Evolutionary conservation across 2,329 filamentous ascomycete species (phyloP).

Genomic region (Beauveria asiatica): DNA sequence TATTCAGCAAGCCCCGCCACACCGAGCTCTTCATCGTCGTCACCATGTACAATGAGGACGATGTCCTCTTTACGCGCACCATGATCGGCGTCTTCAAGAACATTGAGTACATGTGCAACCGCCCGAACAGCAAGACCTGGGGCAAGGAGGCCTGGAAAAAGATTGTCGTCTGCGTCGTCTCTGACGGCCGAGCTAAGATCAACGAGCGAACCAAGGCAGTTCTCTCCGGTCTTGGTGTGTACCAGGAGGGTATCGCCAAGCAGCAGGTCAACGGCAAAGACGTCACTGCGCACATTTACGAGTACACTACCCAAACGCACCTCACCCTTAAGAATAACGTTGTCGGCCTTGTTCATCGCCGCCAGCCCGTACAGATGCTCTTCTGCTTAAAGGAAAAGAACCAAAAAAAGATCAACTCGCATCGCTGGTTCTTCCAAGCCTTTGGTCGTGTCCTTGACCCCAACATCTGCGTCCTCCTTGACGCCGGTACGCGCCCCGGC

Average conservation of each 20-base stretch:
- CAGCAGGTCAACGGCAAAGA: constrained; percentile 95
- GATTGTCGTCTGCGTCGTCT: constrained; percentile 96
- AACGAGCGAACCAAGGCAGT: constrained; percentile 85
- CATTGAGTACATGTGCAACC: constrained; percentile 94
- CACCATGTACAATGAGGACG: constrained; percentile 99
- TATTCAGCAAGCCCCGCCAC: constrained; percentile 86
- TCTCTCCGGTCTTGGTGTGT: constrained; percentile 87
- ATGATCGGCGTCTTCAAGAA: constrained; percentile 99
- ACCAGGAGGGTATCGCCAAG: constrained; percentile 97
- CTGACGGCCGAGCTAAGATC: constrained; percentile 94
- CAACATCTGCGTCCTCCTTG: constrained; percentile 92
- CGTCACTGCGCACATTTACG: constrained; percentile 96
- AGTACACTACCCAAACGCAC: constrained; percentile 81
- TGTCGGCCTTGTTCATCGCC: constrained; percentile 74
- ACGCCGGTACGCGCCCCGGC: constrained; percentile 91
- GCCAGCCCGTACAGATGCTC: constrained; percentile 88
- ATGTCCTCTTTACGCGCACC: constrained; percentile 88
- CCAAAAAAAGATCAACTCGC: constrained; percentile 99
- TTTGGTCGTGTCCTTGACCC: constrained; percentile 89
- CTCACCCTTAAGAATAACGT: constrained; percentile 85
- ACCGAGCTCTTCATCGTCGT: constrained; percentile 95
- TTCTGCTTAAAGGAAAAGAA: constrained; percentile 99
- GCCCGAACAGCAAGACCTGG: constrained; percentile 93
- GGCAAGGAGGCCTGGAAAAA: constrained; percentile 99
- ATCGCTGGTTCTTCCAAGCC: constrained; percentile 97